Percentiles rank a stretch among this genome's conserved stretches.
Conservation (phyloP, 2,329 filamentous ascomycete genomes). For the Sphaerostilbella broomeana region DNA sequence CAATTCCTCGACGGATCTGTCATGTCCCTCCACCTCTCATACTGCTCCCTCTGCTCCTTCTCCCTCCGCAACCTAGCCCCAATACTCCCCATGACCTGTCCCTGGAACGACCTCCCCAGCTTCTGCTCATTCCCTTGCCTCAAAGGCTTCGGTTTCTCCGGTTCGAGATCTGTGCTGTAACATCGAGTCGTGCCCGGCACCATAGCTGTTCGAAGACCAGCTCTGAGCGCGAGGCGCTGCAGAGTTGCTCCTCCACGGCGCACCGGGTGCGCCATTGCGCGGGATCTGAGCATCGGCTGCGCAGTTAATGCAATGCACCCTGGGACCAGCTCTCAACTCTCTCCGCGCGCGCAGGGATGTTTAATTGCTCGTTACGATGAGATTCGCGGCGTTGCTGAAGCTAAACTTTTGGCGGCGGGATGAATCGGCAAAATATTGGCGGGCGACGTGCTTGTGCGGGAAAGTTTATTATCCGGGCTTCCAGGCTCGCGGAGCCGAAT, state of each 20-base stretch:
- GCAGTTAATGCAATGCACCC: not conserved
- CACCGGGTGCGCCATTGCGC: slow-evolving; percentile 25
- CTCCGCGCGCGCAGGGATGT: no score
- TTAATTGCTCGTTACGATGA: no score
- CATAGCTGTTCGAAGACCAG: slow-evolving; percentile 16
- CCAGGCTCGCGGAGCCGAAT: no score
- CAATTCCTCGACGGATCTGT: slow-evolving; percentile 40
- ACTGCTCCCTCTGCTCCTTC: slow-evolving; percentile 46
- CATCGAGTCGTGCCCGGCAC: slow-evolving; percentile 22
- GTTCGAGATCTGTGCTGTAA: slow-evolving; percentile 32
- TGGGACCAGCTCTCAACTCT: no score
- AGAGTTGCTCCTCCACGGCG: slow-evolving; percentile 24
- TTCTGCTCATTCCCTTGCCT: slow-evolving; percentile 31
- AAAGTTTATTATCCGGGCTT: no score
- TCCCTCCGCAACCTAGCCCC: slow-evolving; percentile 49
- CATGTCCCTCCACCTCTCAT: slow-evolving; percentile 35
- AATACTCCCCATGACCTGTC: slow-evolving; percentile 55
- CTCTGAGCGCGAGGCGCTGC: slow-evolving; percentile 20
- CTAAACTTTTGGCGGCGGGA: no score
- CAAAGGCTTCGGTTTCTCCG: slow-evolving; percentile 26
- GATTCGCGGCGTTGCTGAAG: no score
- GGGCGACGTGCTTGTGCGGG: no score
- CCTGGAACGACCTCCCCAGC: slow-evolving; percentile 43
- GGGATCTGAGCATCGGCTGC: slow-evolving; percentile 6
- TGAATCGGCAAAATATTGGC: no score